Conservation (phyloP, 495 filamentous ascomycete genomes). For the Talaromyces wortmannii region DNA sequence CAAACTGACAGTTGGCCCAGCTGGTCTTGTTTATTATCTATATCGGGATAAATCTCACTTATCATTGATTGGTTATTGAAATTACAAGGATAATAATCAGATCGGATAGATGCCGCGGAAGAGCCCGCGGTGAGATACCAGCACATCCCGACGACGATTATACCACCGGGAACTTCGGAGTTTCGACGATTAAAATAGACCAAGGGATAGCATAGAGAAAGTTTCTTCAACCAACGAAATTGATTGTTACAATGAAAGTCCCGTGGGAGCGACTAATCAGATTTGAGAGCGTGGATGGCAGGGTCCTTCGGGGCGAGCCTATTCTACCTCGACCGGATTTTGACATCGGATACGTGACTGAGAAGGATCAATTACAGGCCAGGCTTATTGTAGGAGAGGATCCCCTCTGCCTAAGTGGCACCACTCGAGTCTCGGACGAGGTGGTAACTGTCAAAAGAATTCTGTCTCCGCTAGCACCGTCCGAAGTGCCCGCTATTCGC, state of each 20-base stretch:
- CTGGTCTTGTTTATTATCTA: not conserved
- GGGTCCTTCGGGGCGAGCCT: constrained; percentile 39
- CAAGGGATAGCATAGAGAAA: not conserved
- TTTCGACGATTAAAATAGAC: not conserved
- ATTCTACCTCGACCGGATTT: constrained; percentile 27
- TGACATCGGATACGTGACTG: constrained; percentile 31
- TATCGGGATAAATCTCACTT: not conserved
- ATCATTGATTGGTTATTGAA: not conserved
- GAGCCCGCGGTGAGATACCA: not conserved
- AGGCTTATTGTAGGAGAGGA: constrained; percentile 29
- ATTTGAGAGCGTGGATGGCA: constrained; percentile 37
- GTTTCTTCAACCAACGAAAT: not conserved
- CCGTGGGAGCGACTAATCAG: constrained; percentile 44
- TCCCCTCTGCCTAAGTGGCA: constrained; percentile 29
- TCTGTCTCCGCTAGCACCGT: constrained; percentile 24
- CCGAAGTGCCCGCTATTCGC: constrained; percentile 28
- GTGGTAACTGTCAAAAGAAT: constrained; percentile 26
- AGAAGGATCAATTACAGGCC: constrained; percentile 26
- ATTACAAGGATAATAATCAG: not conserved
- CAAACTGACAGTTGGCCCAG: not conserved
- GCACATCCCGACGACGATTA: not conserved
- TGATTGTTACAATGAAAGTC: not conserved
- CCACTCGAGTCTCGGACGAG: constrained; percentile 24
- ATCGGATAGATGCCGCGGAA: not conserved
- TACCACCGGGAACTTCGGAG: not conserved